Evolutionary conservation across 2,329 filamentous ascomycete genomes (phyloP).

Genomic region (Aureobasidium leucospermi): DNA sequence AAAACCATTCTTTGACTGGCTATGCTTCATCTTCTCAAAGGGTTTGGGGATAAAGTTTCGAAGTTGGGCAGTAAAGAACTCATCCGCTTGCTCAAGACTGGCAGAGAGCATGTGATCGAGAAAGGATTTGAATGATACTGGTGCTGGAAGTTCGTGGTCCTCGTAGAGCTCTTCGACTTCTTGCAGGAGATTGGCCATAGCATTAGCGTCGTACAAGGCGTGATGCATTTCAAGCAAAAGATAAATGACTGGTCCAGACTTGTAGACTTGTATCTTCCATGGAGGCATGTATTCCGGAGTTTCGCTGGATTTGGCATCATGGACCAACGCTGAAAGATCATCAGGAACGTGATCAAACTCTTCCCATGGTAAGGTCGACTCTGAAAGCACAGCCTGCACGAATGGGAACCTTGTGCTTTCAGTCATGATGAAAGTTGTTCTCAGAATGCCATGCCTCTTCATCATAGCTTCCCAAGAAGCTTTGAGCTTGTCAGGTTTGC

Average conservation of each 20-base stretch:
- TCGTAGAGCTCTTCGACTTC: conserved; percentile 59
- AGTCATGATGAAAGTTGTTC: conserved; percentile 68
- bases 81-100: conserved; percentile 43
- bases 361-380: conserved; percentile 38
- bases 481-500: conserved; percentile 45
- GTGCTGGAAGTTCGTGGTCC: conserved; percentile 39
- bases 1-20: neutral
- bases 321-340: neutral
- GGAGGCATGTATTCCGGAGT: conserved; percentile 19
- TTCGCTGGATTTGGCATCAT: conserved; percentile 18
- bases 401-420: conserved; percentile 54
- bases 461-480: conserved; percentile 57
- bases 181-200: conserved; percentile 59
- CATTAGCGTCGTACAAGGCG: conserved; percentile 78
- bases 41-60: conserved; percentile 41
- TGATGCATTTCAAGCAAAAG: conserved; percentile 61
- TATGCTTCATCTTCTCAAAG: conserved; percentile 25
- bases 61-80: conserved; percentile 61
- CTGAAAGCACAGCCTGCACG: conserved; percentile 61
- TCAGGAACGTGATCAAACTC: conserved; percentile 11
- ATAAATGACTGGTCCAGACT: conserved; percentile 20
- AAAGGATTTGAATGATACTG: conserved; percentile 56
- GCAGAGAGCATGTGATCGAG: conserved; percentile 50
- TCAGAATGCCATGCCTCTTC: conserved; percentile 64
- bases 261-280: conserved; percentile 27